Base-by-base conservation (phyloP, 192 early-diverging fungal species). In the Phycomyces blakesleeanus region DNA sequence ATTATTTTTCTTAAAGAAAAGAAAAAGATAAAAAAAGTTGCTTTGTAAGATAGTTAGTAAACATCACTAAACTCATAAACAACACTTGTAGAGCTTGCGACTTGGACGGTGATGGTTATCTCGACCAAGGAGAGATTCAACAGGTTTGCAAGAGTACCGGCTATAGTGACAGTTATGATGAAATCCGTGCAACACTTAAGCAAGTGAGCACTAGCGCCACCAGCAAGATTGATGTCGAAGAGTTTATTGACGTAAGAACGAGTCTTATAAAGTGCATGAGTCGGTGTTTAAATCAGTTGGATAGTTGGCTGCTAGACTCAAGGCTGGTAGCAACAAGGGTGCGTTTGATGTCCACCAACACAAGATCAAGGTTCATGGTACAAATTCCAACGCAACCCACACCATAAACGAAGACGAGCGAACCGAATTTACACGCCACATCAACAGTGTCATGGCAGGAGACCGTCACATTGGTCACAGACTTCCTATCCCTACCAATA, bases 361-460 rank as follows among this genome's bases (percentile, higher is more conserved):
- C 61, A 94, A 93, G 55, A 94, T 97, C 72, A 88, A 88, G 25
- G 84, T 96, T 59, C 88, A 90, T 61, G 92, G 94, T 53, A 79
- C 88, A 50, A 85, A 86, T 64, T 79, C 85, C 54, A 96, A 91
- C 75, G 93, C 93, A 20, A 93, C 93, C 4, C 97, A 99, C 74
- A 95, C 95, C 1, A 95, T 99, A 75, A 98, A 99, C 73, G 95
- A 96, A 67, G 97, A 99, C 72, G 97, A 99, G 80, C 90, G 94
- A 70, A 94, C 94, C 66, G 91, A 91, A 77, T 99, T 99, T 68
- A 90, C 90, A 21, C 81, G 87, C 68, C 97, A 99, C 74, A 96
- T 98, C 57, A 99, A 99, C 78, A 80, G 86, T 56, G 83, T 82
- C 44, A 74, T 99, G 60, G 85, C 77, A 6, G 81, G 85, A 49